Base-by-base conservation (phyloP, 1,284 basidiomycete species). In the Tilletiaria anomala region DNA sequence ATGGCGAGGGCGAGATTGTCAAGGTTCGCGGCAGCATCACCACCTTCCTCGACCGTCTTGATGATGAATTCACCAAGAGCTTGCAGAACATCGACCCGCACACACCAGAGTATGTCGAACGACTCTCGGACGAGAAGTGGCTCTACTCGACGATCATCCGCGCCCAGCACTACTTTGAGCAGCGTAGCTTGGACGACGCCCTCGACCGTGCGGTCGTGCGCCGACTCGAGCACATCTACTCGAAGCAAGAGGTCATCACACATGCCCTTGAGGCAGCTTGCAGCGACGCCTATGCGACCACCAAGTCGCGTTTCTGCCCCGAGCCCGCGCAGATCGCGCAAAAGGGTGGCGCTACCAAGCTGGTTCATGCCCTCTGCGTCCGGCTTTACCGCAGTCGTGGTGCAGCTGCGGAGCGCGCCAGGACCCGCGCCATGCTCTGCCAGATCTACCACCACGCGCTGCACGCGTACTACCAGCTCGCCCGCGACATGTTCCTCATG, bases 21-120 rank as follows among this genome's bases (percentile, higher is more conserved):
- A 52, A 50, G 5, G 60, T 66, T 12, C 61, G 63, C 24, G 63
- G 63, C 37, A 58, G 55, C 47, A 55, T 64, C 45, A 64, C 65
- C 54, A 57, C 56, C 64, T 85, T 94, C 59, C 76, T 99, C 38
- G 93, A 99, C 69, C 80, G 91, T 45, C 72, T 99, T 40, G 93
- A 97, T 68, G 93, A 97, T 61, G 93, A 99, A 71, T 97, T 99
- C 70, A 96, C 87, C 39, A 86, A 85, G 70, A 91, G 86, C 61
- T 71, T 99, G 40, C 93, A 97, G 75, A 87, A 96, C 68, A 89
- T 94, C 54, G 93, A 99, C 65, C 91, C 93, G 12, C 93, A 97
- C 68, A 87, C 93, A 4, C 85, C 85, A 38, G 93, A 99, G 70
- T 99, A 99, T 68, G 83, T 99, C 42, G 91, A 94, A 83, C 87